These are phyloP conservation scores for Taphrina pruni DNA, from an alignment of 1,139 yeast species.

Conservation along the genomic window DNA sequence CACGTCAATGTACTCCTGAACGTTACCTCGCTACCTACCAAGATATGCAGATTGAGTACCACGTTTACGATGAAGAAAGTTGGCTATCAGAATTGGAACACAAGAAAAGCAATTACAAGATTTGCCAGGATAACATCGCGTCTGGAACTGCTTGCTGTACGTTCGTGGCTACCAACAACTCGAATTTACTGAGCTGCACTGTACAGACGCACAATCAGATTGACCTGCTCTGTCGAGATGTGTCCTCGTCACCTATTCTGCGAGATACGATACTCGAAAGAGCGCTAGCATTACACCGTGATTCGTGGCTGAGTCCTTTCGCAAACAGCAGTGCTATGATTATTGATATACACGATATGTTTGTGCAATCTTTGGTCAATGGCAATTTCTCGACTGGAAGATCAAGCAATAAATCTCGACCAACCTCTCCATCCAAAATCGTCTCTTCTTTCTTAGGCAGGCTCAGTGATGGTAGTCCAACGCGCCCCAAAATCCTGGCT, in stretches of 20 bases:
- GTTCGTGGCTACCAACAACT: not conserved
- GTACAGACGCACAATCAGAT: conserved; percentile 2
- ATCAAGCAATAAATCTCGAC: conserved; percentile 6
- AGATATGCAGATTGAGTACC: conserved; percentile 5
- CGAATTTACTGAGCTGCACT: not conserved
- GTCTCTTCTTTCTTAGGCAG: conserved; percentile 29
- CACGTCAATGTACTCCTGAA: not conserved
- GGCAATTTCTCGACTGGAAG: not conserved
- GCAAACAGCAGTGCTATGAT: not conserved
- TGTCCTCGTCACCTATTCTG: conserved; percentile 5
- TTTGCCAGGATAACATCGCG: conserved; percentile 13
- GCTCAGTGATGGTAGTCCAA: conserved; percentile 23
- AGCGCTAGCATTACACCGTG: conserved; percentile 3
- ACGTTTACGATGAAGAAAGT: conserved; percentile 9
- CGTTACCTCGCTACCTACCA: conserved; percentile 2
- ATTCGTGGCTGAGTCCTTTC: conserved; percentile 15
- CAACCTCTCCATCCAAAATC: conserved; percentile 31
- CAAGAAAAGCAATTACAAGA: conserved; percentile 4
- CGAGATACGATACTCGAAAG: conserved; percentile 14
- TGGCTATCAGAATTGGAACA: conserved; percentile 3
- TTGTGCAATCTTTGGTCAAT: not conserved
- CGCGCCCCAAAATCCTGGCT: conserved; percentile 10
- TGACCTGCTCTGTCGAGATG: conserved; percentile 21
- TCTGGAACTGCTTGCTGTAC: not conserved
- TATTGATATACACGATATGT: conserved; percentile 14